Base-by-base conservation (phyloP, 2,329 filamentous ascomycete genomes). In the Aureobasidium sp. region DNA sequence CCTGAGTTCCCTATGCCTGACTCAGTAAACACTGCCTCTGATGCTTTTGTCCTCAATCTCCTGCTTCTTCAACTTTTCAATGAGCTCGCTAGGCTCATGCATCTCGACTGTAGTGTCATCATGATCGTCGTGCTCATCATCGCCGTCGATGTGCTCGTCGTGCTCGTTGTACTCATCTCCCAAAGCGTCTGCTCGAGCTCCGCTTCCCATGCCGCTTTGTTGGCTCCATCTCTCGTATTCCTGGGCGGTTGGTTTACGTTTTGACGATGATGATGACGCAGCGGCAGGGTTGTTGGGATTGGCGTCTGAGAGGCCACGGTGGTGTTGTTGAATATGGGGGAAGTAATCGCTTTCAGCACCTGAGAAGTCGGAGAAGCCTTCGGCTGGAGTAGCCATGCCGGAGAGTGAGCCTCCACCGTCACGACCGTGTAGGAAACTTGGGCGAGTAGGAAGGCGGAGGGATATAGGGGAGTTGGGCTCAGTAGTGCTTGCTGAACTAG, bases 141-240 rank as follows among this genome's bases (percentile, higher is more conserved):
- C 59, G 10, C 67, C 66, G 20, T 62, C 65, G n/a, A 67, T 66
- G 2, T 65, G 63, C 20, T 62, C 65, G 32, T 67, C 66, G 29
- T 67, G 65, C 15, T 64, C 67, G 13, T 64, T 63, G n/a, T 67
- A 68, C 26, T 75, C 75, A 65, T 80, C 78, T 0, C 79, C 79
- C 17, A 81, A 68, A 5, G 75, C 69, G 67, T 81, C 78, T 0
- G 79, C 79, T 41, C 73, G 68, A 23, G 72, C 71, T 1, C 78
- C 78, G 2, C 64, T 66, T 0, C 76, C 75, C 78, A 81, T 80
- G 1, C 79, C 79, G 34, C 76, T 78, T 65, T 80, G 76, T 20
- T 71, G 70, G 55, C 74, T 74, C 79, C 79, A 81, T 17, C 67
- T 68, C 65, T 73, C 68, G 29, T 73, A 68, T 41, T 75, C 72